Evolutionary conservation across 164 flowering plant genomes (phyloP), one percentile per base, ranked within the genome.

Genomic region (Nymphaea colorata): DNA sequence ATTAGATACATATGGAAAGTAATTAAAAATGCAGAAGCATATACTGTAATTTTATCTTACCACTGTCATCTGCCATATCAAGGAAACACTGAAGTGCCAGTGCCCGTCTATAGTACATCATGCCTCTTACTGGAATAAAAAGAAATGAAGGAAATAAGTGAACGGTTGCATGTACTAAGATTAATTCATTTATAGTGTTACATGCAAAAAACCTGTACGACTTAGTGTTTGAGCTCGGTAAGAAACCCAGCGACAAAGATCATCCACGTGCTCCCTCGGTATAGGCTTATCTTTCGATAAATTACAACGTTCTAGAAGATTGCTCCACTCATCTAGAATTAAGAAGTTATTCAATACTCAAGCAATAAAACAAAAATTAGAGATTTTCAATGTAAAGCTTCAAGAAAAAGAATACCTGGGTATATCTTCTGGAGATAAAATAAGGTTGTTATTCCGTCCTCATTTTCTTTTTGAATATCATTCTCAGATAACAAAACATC

Each of bases 51-150:
- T 70, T 47, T n/a, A n/a, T 73, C 79, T 76, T 74, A 91, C 97
- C 89, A 78, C 17, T 59, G 71, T 88, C 96, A 43, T 79, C 87
- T 61, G 83, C 90, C 68, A 68, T 79, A 75, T 95, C 99, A 73
- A 86, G 82, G 70, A 81, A 83, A 82, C 86, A 89, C 67, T 92
- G 99, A 65, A 95, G 89, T 75, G 88, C 89, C 67, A 95, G 69
- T 69, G 99, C 94, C 69, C 81, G 79, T 64, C 89, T 81, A 74
- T 95, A 90, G 77, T 95, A 95, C 98, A 95, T 95, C 99, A 95
- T 95, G 70, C 99, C 99, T 74, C 99, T 87, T 78, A 95, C 99
- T 95, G 83, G 68, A 43, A 70, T 18, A 69, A 59, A 3, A 69
- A 44, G 67, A 73, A 67, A n/a, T 42, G 63, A 6, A 61, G 41